Evolutionary conservation across 345 rosid genomes (phyloP), one percentile per base, ranked within the genome.

Genomic region (Cardiospermum halicacabum): DNA sequence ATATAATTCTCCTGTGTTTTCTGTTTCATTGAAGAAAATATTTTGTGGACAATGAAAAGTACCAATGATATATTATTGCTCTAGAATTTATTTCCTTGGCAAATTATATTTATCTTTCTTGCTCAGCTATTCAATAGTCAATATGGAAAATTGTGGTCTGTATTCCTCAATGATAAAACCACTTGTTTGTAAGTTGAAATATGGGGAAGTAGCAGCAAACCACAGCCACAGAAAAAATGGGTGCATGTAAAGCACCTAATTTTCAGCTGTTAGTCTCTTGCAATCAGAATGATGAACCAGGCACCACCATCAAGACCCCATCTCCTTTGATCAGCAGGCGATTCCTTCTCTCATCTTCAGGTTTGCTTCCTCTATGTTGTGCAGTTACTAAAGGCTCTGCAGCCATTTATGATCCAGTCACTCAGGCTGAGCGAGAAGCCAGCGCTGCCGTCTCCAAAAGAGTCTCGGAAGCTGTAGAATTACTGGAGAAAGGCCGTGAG

Each of bases 401-500:
- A 9, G 84, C 65, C 16, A 65, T 45, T 47, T 81, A 67, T 58
- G 84, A 81, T 58, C 81, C 82, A 0, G 64, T 77, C 22, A 71
- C 59, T 50, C 62, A 66, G 25, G 72, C 74, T 2, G 82, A 84
- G 67, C 56, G 71, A 42, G 76, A 71, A 22, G 62, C 78, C 31
- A 79, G 84, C 39, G 54, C 64, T 19, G 5, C 48, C 18, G 11
- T 66, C 11, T 62, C 82, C 24, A 56, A 60, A 28, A 72, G 89
- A 64, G 60, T 84, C 0, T 64, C 78, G 12, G 83, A 82, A 48
- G 89, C 82, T 13, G 60, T 80, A 11, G 65, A 51, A 34, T 66
- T 82, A 72, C 49, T 84, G 70, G 86, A 82, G 62, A 78, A 67
- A 76, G 86, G 74, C 12, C 67, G 76, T 69, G 78, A 84, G 48